A percentile compares a stretch with the other conserved stretches of the same genome.
Evolutionary conservation across 345 rosid genomes (phyloP).

Genomic region (Eucalyptus guilfoylei): DNA sequence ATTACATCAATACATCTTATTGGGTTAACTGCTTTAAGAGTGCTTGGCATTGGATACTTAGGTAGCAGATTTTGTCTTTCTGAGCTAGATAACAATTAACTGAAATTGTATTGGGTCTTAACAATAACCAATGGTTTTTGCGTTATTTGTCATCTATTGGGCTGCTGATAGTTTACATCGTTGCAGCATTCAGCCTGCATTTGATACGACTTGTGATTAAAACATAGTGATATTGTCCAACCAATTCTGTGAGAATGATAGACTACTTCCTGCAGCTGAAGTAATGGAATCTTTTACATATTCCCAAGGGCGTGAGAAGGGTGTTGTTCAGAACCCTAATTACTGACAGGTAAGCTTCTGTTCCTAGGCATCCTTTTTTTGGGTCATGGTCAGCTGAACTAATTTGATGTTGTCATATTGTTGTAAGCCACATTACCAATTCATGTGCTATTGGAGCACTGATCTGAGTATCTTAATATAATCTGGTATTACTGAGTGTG

Average conservation of each 20-base stretch:
- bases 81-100: neutral
- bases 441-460: neutral
- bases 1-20: neutral
- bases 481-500: neutral
- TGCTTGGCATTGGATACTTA: neutral
- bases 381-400: neutral
- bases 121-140: neutral
- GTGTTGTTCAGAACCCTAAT: conserved; percentile 81
- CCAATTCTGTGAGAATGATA: neutral
- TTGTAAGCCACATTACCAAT: neutral
- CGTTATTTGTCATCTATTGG: neutral
- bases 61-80: neutral
- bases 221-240: neutral
- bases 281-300: conserved; percentile 66
- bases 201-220: neutral
- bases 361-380: too few relatives aligned
- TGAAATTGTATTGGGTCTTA: neutral
- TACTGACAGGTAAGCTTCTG: conserved; percentile 47
- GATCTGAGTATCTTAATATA: neutral
- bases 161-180: neutral
- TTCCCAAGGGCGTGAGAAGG: conserved; percentile 66
- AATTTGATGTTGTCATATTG: neutral
- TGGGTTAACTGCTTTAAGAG: too few relatives aligned
- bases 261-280: conserved; percentile 32
- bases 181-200: neutral